phyloP scores from a whole-genome alignment of 2,329 filamentous ascomycete species.

The Claviceps sp. region DNA sequence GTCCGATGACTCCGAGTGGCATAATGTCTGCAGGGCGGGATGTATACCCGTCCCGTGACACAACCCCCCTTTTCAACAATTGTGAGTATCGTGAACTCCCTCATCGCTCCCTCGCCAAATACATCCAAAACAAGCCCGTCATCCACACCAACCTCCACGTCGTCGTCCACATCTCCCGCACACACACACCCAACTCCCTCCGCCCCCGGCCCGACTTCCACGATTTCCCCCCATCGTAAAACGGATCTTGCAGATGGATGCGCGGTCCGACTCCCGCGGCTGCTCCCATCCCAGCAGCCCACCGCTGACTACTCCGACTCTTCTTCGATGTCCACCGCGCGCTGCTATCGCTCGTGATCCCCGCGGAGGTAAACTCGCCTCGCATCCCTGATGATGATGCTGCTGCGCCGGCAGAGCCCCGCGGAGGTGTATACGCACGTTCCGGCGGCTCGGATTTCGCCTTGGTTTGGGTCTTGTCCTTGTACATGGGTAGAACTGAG shows the following conservation, averaged over 20 bases:
- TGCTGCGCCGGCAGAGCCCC: constrained; percentile 4
- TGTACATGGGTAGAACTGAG: constrained; percentile 29
- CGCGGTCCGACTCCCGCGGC: constrained; percentile 29
- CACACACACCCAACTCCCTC: constrained; percentile 30
- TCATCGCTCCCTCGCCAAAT: constrained; percentile 50
- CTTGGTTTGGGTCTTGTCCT: constrained; percentile 41
- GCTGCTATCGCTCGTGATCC: constrained; percentile 7
- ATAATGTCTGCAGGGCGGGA: too few species aligned
- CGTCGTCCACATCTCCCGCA: constrained; percentile 47
- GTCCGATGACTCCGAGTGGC: too few species aligned
- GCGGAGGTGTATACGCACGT: neutral
- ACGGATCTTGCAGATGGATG: constrained; percentile 36
- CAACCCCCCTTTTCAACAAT: too few species aligned
- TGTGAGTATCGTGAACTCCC: too few species aligned
- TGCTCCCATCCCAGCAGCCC: constrained; percentile 27
- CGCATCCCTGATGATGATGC: constrained; percentile 8
- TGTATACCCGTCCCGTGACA: too few species aligned
- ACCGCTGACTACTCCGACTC: constrained; percentile 16
- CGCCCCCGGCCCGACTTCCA: constrained; percentile 16
- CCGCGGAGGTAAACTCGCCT: constrained; percentile 10
- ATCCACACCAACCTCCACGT: constrained; percentile 51
- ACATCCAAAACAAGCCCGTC: constrained; percentile 50
- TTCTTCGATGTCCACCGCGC: constrained; percentile 15
- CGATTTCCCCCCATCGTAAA: constrained; percentile 26
- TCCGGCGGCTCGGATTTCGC: constrained; percentile 20